Evolutionary conservation across 192 early-diverging fungal genomes (phyloP).

Genomic region (Entomortierella beljakovae): DNA sequence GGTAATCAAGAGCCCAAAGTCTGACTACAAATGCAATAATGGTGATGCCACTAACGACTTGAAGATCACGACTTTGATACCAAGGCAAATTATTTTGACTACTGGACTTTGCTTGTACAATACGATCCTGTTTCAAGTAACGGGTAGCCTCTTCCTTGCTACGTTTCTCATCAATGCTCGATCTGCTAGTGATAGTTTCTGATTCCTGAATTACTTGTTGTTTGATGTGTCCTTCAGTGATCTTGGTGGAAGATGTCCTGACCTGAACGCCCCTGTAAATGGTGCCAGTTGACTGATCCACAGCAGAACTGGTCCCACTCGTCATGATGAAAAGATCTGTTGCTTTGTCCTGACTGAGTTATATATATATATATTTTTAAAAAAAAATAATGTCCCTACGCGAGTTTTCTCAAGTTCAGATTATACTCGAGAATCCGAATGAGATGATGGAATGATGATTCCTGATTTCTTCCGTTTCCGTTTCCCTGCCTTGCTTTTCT

Average conservation of each 20-base stretch:
- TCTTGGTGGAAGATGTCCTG: background rate
- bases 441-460: too few relatives aligned
- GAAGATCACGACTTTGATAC: constrained; percentile 45
- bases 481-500: too few relatives aligned
- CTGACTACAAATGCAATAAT: constrained; percentile 54
- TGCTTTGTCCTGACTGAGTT: background rate
- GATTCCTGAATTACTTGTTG: background rate
- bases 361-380: too few relatives aligned
- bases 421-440: too few relatives aligned
- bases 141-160: background rate
- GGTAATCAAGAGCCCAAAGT: constrained; percentile 55
- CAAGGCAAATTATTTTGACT: constrained; percentile 27
- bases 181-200: background rate
- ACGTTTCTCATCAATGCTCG: constrained; percentile 10
- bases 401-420: too few relatives aligned
- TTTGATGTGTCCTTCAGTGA: background rate
- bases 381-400: too few relatives aligned
- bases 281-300: constrained; percentile 28
- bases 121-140: constrained; percentile 7
- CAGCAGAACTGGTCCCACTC: constrained; percentile 38
- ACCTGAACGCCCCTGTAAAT: constrained; percentile 18
- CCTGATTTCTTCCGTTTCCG: too few relatives aligned
- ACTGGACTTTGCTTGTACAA: constrained; percentile 21
- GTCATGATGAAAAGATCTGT: constrained; percentile 18
- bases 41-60: constrained; percentile 41